Conservation (phyloP, 768 basidiomycete species). For the Psilocybe subaeruginosa region DNA sequence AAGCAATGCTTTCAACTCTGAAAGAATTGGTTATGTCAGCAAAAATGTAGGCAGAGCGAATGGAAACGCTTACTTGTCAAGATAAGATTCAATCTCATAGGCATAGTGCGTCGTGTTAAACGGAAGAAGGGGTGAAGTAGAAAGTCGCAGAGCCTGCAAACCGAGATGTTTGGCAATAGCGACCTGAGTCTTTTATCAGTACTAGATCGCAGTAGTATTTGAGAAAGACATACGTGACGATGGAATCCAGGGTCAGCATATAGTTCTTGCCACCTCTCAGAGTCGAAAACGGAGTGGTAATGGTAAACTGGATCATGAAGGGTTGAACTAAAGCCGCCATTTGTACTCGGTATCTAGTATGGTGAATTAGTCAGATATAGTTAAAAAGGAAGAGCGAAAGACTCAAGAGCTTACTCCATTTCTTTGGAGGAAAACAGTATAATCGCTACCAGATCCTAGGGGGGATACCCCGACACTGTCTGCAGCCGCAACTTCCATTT, state of each 20-base stretch:
- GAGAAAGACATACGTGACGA: slow-evolving; percentile 60
- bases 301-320: slow-evolving; percentile 69
- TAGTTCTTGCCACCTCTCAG: slow-evolving; percentile 68
- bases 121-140: slow-evolving; percentile 67
- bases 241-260: slow-evolving; percentile 80
- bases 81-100: slow-evolving; percentile 61
- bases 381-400: not conserved
- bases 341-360: slow-evolving; percentile 42
- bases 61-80: slow-evolving; percentile 50
- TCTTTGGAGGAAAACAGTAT: slow-evolving; percentile 87
- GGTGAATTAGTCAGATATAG: not conserved
- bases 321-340: slow-evolving; percentile 44
- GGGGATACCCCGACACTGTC: slow-evolving; percentile 47
- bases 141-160: slow-evolving; percentile 60
- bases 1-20: slow-evolving; percentile 53
- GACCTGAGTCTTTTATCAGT: slow-evolving; percentile 37
- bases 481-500: slow-evolving; percentile 38
- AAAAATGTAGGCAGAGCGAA: not conserved
- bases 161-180: slow-evolving; percentile 73
- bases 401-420: slow-evolving; percentile 44
- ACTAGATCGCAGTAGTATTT: not conserved
- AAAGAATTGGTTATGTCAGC: not conserved
- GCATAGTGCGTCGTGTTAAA: slow-evolving; percentile 81
- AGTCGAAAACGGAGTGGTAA: slow-evolving; percentile 80
- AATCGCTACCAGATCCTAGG: slow-evolving; percentile 88